phyloP scores from a whole-genome alignment of 2,329 filamentous ascomycete genomes.

The Colletotrichum sp. region DNA sequence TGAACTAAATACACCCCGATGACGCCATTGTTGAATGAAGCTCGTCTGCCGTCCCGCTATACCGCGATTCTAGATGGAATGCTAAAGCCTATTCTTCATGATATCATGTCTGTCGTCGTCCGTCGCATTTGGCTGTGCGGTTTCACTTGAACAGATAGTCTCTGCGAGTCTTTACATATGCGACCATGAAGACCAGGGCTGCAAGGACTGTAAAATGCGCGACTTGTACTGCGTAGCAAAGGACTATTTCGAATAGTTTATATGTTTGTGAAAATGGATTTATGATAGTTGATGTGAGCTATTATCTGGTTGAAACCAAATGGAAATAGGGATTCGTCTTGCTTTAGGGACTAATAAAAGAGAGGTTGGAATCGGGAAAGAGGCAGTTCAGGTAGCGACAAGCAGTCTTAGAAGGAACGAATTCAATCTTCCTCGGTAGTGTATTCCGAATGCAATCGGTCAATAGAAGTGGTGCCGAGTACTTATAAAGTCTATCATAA shows the following conservation, averaged over 20 bases:
- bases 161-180: fast-evolving
- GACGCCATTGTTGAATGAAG: too few relatives aligned
- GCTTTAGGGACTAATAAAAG: fast-evolving
- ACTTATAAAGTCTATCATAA: fast-evolving
- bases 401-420: fast-evolving
- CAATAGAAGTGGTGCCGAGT: fast-evolving
- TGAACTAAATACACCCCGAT: too few relatives aligned
- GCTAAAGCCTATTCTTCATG: too few relatives aligned
- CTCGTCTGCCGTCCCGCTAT: too few relatives aligned
- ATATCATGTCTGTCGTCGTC: too few relatives aligned
- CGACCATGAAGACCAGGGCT: fast-evolving
- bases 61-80: fast-evolving
- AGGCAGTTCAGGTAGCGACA: not conserved
- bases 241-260: fast-evolving
- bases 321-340: too few relatives aligned
- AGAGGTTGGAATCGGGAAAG: fast-evolving
- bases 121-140: not conserved
- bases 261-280: fast-evolving
- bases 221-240: fast-evolving
- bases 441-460: not conserved
- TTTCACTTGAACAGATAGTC: fast-evolving
- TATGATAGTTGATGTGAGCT: fast-evolving
- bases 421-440: fast-evolving
- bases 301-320: not conserved
- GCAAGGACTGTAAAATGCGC: fast-evolving